These are phyloP conservation scores for Euclidium syriacum DNA, from an alignment of 345 rosid species.

Conservation along the genomic window DNA sequence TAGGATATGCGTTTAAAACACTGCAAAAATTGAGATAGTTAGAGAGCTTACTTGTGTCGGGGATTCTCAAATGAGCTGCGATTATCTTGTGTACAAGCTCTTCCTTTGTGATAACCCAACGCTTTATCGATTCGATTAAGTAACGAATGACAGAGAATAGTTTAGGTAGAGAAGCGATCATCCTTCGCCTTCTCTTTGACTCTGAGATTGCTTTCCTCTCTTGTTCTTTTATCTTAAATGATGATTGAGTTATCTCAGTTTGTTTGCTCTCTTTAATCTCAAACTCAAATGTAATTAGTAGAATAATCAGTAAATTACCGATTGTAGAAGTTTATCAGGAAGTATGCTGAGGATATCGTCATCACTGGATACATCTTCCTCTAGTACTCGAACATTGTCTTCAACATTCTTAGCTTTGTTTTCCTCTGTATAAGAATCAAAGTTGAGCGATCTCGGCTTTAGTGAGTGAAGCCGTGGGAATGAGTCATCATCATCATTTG, in stretches of 20 bases:
- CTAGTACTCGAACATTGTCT: slow-evolving; percentile 2
- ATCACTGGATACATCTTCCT: slow-evolving; percentile 29
- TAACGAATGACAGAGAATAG: slow-evolving; percentile 64
- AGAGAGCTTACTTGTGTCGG: slow-evolving; percentile 61
- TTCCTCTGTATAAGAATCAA: slow-evolving; percentile 44
- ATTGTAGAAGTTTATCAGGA: slow-evolving; percentile 46
- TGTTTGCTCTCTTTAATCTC: not conserved
- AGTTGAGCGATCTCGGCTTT: slow-evolving; percentile 59
- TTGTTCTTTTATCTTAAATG: slow-evolving; percentile 64
- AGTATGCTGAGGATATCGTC: slow-evolving; percentile 51
- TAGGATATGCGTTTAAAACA: too few species aligned
- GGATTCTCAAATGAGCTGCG: slow-evolving; percentile 51
- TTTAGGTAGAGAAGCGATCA: slow-evolving; percentile 71
- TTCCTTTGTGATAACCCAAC: slow-evolving; percentile 67
- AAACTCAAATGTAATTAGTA: too few species aligned
- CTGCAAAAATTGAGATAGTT: not conserved
- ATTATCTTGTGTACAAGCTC: slow-evolving; percentile 67
- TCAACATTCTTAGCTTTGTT: slow-evolving; percentile 15
- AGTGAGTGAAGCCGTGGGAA: slow-evolving; percentile 42
- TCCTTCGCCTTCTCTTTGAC: slow-evolving; percentile 62
- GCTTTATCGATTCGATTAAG: slow-evolving; percentile 57
- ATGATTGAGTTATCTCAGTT: not conserved
- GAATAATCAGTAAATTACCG: too few species aligned
- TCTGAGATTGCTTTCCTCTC: slow-evolving; percentile 66
- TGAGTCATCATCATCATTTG: slow-evolving; percentile 38